These are phyloP conservation scores for Podila clonocystis DNA, from an alignment of 192 early-diverging fungal species.

Conservation along the genomic window DNA sequence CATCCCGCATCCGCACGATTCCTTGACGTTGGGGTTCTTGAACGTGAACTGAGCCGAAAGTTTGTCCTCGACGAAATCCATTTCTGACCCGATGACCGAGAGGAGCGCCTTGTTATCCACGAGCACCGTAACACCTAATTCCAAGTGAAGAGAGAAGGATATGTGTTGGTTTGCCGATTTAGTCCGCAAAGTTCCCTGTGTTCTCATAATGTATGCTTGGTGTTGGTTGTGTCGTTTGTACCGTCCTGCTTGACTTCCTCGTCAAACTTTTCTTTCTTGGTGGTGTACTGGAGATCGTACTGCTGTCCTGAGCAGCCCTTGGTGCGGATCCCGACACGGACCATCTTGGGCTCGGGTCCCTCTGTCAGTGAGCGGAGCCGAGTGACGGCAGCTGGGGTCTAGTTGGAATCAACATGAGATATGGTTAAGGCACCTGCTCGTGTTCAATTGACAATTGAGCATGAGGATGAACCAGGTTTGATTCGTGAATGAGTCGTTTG, in stretches of 20 bases:
- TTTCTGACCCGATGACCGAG: constrained; percentile 93
- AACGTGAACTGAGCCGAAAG: constrained; percentile 95
- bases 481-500: no score
- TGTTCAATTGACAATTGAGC: no score
- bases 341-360: constrained; percentile 70
- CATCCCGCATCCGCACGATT: constrained; percentile 94
- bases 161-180: neutral
- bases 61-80: constrained; percentile 96
- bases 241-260: constrained; percentile 96
- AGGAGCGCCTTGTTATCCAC: constrained; percentile 98
- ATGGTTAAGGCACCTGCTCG: no score
- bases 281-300: constrained; percentile 87
- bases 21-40: constrained; percentile 98
- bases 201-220: neutral
- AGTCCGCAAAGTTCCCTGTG: neutral
- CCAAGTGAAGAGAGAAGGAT: neutral
- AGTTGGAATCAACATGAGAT: neutral
- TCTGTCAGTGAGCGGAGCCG: constrained; percentile 71
- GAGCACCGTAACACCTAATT: constrained; percentile 89
- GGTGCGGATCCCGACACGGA: constrained; percentile 91
- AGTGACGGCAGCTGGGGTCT: constrained; percentile 85
- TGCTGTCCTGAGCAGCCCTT: constrained; percentile 96
- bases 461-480: no score
- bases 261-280: constrained; percentile 84
- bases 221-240: constrained; percentile 38